Conservation (phyloP, 2,329 filamentous ascomycete genomes). For the Penicillium expansum region DNA sequence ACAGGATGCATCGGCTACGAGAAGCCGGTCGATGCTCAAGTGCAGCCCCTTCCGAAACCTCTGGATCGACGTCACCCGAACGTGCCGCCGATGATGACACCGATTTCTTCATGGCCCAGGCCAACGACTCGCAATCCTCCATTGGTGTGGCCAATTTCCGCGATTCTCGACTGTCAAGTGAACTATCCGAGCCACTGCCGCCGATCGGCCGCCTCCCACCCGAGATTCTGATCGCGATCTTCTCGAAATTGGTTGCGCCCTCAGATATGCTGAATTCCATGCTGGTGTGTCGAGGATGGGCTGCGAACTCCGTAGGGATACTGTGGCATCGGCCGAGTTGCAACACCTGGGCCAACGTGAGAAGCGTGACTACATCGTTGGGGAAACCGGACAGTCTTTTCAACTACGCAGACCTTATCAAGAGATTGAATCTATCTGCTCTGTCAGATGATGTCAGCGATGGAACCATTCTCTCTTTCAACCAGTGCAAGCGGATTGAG, state of each 20-base stretch:
- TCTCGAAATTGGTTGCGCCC: slow-evolving; percentile 74
- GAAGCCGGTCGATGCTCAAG: slow-evolving; percentile 38
- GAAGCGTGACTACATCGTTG: slow-evolving; percentile 76
- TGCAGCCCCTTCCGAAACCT: slow-evolving; percentile 44
- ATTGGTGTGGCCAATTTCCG: slow-evolving; percentile 75
- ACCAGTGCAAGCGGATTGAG: slow-evolving; percentile 85
- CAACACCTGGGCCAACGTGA: slow-evolving; percentile 78
- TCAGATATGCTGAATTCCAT: slow-evolving; percentile 81
- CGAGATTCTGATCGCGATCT: slow-evolving; percentile 91
- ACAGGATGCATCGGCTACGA: slow-evolving; percentile 40
- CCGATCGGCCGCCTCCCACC: slow-evolving; percentile 84
- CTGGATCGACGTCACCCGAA: slow-evolving; percentile 47
- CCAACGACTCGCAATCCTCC: slow-evolving; percentile 90
- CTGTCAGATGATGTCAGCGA: slow-evolving; percentile 77
- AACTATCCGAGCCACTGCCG: slow-evolving; percentile 34
- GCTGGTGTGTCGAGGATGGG: slow-evolving; percentile 93
- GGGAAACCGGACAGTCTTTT: slow-evolving; percentile 74
- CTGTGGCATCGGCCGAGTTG: slow-evolving; percentile 94
- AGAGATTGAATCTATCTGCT: slow-evolving; percentile 82
- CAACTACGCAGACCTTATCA: slow-evolving; percentile 84
- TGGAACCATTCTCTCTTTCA: slow-evolving; percentile 78
- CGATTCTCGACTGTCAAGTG: slow-evolving; percentile 66
- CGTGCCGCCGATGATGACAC: slow-evolving; percentile 79
- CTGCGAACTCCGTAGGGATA: slow-evolving; percentile 84
- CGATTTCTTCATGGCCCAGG: slow-evolving; percentile 79